These are phyloP conservation scores for Corymbia maculata DNA, from an alignment of 345 rosid species.

Conservation along the genomic window DNA sequence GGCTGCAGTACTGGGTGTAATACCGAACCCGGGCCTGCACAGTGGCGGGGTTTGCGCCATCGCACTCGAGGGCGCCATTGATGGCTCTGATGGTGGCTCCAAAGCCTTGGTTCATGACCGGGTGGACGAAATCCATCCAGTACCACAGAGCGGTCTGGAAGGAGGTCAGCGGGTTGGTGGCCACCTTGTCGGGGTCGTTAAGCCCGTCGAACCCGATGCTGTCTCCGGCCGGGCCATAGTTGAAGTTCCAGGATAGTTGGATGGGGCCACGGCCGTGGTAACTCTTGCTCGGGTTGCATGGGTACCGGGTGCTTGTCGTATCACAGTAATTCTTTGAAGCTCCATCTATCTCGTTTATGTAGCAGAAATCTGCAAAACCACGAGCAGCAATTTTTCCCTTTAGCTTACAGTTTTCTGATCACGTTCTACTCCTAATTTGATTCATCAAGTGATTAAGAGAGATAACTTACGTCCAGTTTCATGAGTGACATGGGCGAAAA, in stretches of 20 bases:
- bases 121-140: conserved; percentile 46
- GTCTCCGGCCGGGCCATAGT: conserved; percentile 53
- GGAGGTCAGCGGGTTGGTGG: conserved; percentile 31
- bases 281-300: conserved; percentile 38
- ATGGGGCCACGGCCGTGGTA: conserved; percentile 62
- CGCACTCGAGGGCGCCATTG: conserved; percentile 47
- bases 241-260: conserved; percentile 60
- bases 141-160: conserved; percentile 72
- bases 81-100: conserved; percentile 62
- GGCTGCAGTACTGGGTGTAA: conserved; percentile 38
- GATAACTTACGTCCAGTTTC: conserved; percentile 25
- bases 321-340: conserved; percentile 35
- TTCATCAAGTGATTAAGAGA: not conserved
- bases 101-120: conserved; percentile 42
- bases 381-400: not conserved
- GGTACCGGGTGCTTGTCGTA: conserved; percentile 22
- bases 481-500: conserved; percentile 37
- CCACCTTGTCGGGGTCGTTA: conserved; percentile 51
- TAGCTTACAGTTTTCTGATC: not conserved
- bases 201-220: conserved; percentile 45
- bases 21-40: conserved; percentile 35
- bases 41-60: conserved; percentile 25
- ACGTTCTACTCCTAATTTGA: not conserved
- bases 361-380: conserved; percentile 36
- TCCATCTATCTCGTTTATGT: conserved; percentile 45